Evolutionary conservation across 352 stramenopile genomes (phyloP), one percentile per base, ranked within the genome.

Genomic region (Globisporangium barbulae): DNA sequence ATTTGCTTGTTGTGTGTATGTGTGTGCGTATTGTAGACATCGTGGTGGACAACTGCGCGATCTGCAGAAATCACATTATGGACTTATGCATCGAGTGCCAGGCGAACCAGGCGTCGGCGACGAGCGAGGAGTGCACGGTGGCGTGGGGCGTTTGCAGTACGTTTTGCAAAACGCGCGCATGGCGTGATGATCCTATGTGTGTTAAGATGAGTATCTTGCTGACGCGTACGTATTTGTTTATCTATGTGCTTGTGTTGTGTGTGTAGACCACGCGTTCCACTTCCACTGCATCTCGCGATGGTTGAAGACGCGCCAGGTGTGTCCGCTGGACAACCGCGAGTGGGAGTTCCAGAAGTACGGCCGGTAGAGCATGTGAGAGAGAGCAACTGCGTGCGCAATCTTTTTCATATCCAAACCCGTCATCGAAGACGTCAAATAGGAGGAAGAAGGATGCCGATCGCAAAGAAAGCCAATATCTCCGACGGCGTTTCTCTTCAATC

Each of bases 11-110:
- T 31, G 49, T 65, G 48, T 69, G 25, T 59, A 41, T 28, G 31
- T 63, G 42, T 69, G 12, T 41, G 10, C 15, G 12, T 41, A 9
- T 12, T 41, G 9, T 45, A 93, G 86, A 95, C 61, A 96, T 96
- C 55, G 85, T 91, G 54, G 83, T 95, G 57, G 88, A 94, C 72
- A 94, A 94, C 64, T 94, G 94, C 73, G 98, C 98, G 70, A 99
- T 99, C 76, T 99, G 98, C 76, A 91, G 97, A 56, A 99, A 99
- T 81, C 98, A 98, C 68, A 96, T 99, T 61, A 99, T 99, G 83
- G 98, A 99, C 76, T 93, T 98, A 39, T 98, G 88, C 68, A 99
- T 99, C 69, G 98, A 99, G 78, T 99, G 98, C 81, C 98, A 99
- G 83, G 85, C 90, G 19, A 97, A 96, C 70, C 89, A 95, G 67